A percentile compares a stretch with the other conserved stretches of the same genome.
Evolutionary conservation across 345 rosid genomes (phyloP).

Genomic region (Dimocarpus longan): DNA sequence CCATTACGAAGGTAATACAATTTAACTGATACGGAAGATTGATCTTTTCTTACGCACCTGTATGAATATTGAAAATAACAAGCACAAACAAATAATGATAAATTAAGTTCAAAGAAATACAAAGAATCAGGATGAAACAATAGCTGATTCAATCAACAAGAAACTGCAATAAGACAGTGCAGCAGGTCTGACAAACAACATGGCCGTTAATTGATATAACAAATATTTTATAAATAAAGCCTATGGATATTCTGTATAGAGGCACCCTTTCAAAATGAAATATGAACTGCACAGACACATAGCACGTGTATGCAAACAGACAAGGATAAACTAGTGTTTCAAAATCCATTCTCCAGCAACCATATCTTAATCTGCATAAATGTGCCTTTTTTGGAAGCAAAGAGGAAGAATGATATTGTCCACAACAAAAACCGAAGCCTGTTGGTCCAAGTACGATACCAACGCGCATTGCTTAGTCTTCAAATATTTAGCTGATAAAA

Average conservation of each 20-base stretch:
- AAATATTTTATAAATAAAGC: neutral
- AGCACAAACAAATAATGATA: neutral
- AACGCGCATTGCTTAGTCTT: neutral
- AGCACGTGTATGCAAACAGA: neutral
- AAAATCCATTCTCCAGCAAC: neutral
- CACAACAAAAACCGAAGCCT: neutral
- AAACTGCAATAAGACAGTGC: neutral
- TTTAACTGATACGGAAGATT: slow-evolving; percentile 75
- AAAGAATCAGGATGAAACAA: neutral
- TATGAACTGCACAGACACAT: neutral
- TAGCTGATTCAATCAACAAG: neutral
- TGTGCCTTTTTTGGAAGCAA: neutral
- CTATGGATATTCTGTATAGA: neutral
- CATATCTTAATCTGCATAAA: neutral
- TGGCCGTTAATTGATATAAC: neutral
- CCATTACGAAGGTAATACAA: slow-evolving; percentile 90
- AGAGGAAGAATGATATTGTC: neutral
- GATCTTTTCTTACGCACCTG: slow-evolving; percentile 92
- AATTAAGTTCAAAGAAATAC: slow-evolving; percentile 7
- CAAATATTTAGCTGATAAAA: neutral
- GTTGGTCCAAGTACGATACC: neutral
- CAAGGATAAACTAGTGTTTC: neutral
- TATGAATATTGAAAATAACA: slow-evolving; percentile 19
- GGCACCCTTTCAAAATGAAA: neutral
- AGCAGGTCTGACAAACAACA: neutral